phyloP scores from a whole-genome alignment of 345 rosid species.

The Cardamine occulta region DNA sequence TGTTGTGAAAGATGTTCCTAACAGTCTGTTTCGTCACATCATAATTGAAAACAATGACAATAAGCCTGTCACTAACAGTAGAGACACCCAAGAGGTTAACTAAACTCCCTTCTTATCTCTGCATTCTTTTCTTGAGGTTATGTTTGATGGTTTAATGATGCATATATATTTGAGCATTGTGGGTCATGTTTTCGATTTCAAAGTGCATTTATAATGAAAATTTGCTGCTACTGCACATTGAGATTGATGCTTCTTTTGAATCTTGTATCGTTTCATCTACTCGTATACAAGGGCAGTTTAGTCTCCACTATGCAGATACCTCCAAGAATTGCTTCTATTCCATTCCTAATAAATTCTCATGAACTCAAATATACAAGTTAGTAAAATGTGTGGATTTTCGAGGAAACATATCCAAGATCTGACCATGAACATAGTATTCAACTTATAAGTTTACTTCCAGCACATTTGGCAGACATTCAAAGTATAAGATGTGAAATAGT shows the following conservation, averaged over 20 bases:
- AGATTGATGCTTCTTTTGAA: background rate
- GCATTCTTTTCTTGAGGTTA: constrained; percentile 1
- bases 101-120: background rate
- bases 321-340: background rate
- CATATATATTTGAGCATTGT: background rate
- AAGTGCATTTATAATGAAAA: background rate
- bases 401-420: background rate
- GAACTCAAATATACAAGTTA: constrained; percentile 3
- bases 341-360: background rate
- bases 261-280: background rate
- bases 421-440: background rate
- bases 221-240: background rate
- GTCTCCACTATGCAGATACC: background rate
- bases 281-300: background rate
- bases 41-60: constrained; percentile 76
- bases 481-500: too few species aligned
- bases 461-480: background rate
- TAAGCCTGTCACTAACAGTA: constrained; percentile 89
- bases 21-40: constrained; percentile 78
- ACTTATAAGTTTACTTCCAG: background rate
- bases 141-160: background rate
- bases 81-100: constrained; percentile 91
- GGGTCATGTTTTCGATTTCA: background rate
- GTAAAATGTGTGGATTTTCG: background rate
- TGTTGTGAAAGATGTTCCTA: constrained; percentile 85